Percentiles rank a stretch among this genome's conserved stretches.
Conservation (phyloP, 805 yeast species). For the Candida parachauliodes region DNA sequence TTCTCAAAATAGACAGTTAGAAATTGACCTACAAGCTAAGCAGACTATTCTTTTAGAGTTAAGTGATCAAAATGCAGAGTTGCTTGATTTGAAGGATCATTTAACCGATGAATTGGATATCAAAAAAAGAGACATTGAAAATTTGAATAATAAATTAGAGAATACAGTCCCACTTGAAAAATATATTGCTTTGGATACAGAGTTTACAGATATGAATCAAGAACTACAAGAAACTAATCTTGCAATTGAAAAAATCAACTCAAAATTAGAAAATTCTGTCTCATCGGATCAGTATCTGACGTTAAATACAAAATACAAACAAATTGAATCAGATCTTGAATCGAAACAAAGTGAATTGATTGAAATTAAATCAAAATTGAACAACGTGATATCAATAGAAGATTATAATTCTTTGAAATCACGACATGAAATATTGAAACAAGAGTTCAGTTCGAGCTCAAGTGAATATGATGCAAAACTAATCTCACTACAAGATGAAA, state of each 20-base stretch:
- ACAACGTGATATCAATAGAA: neutral
- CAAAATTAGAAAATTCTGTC: neutral
- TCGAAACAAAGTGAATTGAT: constrained; percentile 10
- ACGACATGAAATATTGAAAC: constrained; percentile 10
- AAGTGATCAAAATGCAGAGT: constrained; percentile 1
- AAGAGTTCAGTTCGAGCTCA: constrained; percentile 5
- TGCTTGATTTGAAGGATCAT: constrained; percentile 8
- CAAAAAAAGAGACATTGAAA: constrained; percentile 3
- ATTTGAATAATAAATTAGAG: neutral
- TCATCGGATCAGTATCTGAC: constrained; percentile 2
- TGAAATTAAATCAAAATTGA: constrained; percentile 4
- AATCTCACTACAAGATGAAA: constrained; percentile 7
- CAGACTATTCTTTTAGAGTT: neutral
- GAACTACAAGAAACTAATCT: neutral
- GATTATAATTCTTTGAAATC: constrained; percentile 7
- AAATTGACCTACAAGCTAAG: neutral
- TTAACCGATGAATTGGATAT: constrained; percentile 12
- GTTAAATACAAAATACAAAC: neutral
- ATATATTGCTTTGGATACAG: neutral
- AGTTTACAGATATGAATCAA: constrained; percentile 6
- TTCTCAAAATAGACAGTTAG: neutral
- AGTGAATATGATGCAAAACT: constrained; percentile 6
- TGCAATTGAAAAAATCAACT: neutral
- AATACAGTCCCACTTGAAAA: neutral
- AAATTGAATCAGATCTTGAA: neutral